phyloP scores from a whole-genome alignment of 768 basidiomycete genomes.

The Favolaschia claudopus region DNA sequence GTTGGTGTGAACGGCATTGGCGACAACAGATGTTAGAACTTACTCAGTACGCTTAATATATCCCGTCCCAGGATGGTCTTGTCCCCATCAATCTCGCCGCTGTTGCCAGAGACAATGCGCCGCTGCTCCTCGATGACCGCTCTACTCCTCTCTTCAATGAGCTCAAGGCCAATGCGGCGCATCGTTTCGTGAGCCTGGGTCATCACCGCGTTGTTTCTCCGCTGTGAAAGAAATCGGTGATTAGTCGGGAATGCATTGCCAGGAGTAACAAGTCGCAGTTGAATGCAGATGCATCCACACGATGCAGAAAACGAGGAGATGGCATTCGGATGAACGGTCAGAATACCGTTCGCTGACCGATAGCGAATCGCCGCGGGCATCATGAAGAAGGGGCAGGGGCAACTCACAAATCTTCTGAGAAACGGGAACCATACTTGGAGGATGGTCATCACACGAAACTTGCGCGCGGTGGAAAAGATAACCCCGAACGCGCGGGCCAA shows the following conservation, averaged over 20 bases:
- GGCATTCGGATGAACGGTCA: neutral
- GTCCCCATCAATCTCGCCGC: conserved; percentile 37
- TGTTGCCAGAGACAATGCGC: conserved; percentile 20
- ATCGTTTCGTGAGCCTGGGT: conserved; percentile 53
- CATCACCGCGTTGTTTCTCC: conserved; percentile 53
- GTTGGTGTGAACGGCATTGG: neutral
- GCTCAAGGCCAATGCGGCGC: conserved; percentile 58
- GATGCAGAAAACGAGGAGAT: conserved; percentile 3
- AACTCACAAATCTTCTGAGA: conserved; percentile 59
- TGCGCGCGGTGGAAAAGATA: conserved; percentile 61
- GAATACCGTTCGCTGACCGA: neutral
- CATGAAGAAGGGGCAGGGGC: neutral
- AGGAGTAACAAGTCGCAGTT: neutral
- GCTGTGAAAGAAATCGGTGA: conserved; percentile 39
- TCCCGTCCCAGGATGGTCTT: conserved; percentile 52
- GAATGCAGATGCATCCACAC: neutral
- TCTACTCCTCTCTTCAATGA: conserved; percentile 59
- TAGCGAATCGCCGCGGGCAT: conserved; percentile 20
- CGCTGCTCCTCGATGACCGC: conserved; percentile 40
- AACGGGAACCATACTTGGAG: conserved; percentile 67
- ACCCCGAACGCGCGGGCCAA: conserved; percentile 62
- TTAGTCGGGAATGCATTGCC: conserved; percentile 14
- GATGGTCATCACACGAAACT: conserved; percentile 60
- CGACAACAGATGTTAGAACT: conserved; percentile 27
- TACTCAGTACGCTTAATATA: conserved; percentile 63